A percentile compares a stretch with the other conserved stretches of the same genome.
These are phyloP conservation scores for Stephanodiscus minutulus DNA, from an alignment of 108 stramenopile species.

Conservation along the genomic window DNA sequence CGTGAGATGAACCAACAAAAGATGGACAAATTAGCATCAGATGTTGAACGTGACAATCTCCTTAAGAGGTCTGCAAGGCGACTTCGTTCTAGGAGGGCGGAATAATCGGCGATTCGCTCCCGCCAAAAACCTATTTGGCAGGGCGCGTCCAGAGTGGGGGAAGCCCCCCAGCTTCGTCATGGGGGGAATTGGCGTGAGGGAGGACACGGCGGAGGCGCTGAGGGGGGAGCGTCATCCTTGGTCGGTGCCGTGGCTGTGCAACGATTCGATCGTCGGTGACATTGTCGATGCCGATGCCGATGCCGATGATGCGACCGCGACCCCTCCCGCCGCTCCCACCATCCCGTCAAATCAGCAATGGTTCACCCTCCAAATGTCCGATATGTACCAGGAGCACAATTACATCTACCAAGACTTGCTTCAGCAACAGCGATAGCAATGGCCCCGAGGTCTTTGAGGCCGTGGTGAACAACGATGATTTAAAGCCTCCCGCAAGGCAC, in stretches of 20 bases:
- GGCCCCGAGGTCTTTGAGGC: too few species aligned
- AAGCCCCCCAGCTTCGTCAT: slow-evolving; percentile 76
- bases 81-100: slow-evolving; percentile 44
- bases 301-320: not conserved
- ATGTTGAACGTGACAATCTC: slow-evolving; percentile 45
- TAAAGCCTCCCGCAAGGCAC: too few species aligned
- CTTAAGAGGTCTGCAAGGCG: slow-evolving; percentile 43
- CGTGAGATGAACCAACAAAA: slow-evolving; percentile 37
- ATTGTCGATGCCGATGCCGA: not conserved
- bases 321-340: not conserved
- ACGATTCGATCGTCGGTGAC: slow-evolving; percentile 8
- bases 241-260: slow-evolving; percentile 72
- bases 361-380: slow-evolving; percentile 67
- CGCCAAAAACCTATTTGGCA: slow-evolving; percentile 64
- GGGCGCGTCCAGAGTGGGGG: slow-evolving; percentile 56
- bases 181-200: slow-evolving; percentile 71
- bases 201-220: slow-evolving; percentile 30
- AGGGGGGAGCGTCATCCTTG: slow-evolving; percentile 10
- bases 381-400: slow-evolving; percentile 59
- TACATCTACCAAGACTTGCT: slow-evolving; percentile 34
- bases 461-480: too few species aligned
- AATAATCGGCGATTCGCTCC: slow-evolving; percentile 31
- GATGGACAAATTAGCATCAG: slow-evolving; percentile 44
- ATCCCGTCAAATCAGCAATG: slow-evolving; percentile 41
- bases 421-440: too few species aligned